These are phyloP conservation scores for Hawksworthiomyces lignivorus DNA, from an alignment of 2,329 filamentous ascomycete species.

Conservation along the genomic window DNA sequence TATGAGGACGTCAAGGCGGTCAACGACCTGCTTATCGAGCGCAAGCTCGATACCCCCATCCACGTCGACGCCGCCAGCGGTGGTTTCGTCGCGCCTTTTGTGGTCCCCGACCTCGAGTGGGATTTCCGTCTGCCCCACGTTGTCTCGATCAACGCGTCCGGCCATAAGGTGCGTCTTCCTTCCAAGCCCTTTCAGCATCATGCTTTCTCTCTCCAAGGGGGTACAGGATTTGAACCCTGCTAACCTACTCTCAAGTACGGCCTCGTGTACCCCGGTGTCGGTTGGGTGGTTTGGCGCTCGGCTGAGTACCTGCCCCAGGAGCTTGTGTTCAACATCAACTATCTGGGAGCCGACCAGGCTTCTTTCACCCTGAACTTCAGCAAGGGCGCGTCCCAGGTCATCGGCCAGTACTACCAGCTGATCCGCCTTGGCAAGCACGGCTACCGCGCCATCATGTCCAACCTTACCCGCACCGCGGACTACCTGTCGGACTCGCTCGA, in stretches of 20 bases:
- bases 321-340: slow-evolving; percentile 98
- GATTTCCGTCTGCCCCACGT: slow-evolving; percentile 87
- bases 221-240: no score
- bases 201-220: no score
- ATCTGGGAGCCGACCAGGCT: slow-evolving; percentile 88
- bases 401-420: slow-evolving; percentile 95
- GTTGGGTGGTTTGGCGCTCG: slow-evolving; percentile 86
- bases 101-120: slow-evolving; percentile 76
- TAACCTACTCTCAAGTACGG: slow-evolving; percentile 38
- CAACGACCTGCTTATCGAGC: slow-evolving; percentile 76
- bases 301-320: slow-evolving; percentile 80
- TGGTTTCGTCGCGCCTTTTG: slow-evolving; percentile 89
- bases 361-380: slow-evolving; percentile 98
- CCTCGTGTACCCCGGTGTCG: slow-evolving; percentile 79
- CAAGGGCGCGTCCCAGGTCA: slow-evolving; percentile 88
- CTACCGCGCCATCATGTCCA: slow-evolving; percentile 88
- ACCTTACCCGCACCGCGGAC: slow-evolving; percentile 82
- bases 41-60: slow-evolving; percentile 71
- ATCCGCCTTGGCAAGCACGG: slow-evolving; percentile 90
- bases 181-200: no score
- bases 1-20: slow-evolving; percentile 91
- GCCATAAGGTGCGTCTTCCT: slow-evolving; percentile 59
- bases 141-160: slow-evolving; percentile 88
- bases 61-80: slow-evolving; percentile 91
- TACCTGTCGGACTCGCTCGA: slow-evolving; percentile 71